Percentiles rank a stretch among this genome's conserved stretches.
Conservation (phyloP, 106 monocot species). For the Apostasia shenzhenica region DNA sequence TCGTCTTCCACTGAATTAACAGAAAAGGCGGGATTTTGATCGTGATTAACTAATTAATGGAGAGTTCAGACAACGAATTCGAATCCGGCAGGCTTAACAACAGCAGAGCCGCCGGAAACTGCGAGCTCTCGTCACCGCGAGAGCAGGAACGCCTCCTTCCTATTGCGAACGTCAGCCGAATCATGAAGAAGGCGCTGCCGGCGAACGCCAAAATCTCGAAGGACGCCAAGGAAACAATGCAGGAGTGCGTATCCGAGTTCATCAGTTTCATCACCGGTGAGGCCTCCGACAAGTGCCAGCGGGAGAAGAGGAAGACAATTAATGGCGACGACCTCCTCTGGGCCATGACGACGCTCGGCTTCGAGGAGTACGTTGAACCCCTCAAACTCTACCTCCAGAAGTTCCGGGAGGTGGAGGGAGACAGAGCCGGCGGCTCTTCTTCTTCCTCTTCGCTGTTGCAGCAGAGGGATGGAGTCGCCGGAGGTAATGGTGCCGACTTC, state of each 20-base stretch:
- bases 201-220: conserved; percentile 63
- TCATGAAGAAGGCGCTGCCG: conserved; percentile 29
- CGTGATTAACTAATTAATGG: conserved; percentile 13
- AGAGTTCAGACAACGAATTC: conserved; percentile 60
- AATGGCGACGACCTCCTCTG: conserved; percentile 13
- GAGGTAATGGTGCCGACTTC: no score
- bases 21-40: no score
- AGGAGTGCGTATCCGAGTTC: conserved; percentile 74
- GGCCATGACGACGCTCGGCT: conserved; percentile 43
- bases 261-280: conserved; percentile 22
- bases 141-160: conserved; percentile 68
- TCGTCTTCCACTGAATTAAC: no score
- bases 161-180: conserved; percentile 69
- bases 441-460: not conserved
- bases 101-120: conserved; percentile 2
- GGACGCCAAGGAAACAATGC: conserved; percentile 73
- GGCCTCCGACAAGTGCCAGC: conserved; percentile 62
- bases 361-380: conserved; percentile 29
- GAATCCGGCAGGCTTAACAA: conserved; percentile 4
- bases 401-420: conserved; percentile 36
- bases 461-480: no score
- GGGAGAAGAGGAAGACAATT: conserved; percentile 58
- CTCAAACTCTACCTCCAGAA: conserved; percentile 30
- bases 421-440: conserved; percentile 2
- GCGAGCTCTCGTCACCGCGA: not conserved